phyloP scores from a whole-genome alignment of 78 protist genomes.

The Monosiga brevicollis region DNA sequence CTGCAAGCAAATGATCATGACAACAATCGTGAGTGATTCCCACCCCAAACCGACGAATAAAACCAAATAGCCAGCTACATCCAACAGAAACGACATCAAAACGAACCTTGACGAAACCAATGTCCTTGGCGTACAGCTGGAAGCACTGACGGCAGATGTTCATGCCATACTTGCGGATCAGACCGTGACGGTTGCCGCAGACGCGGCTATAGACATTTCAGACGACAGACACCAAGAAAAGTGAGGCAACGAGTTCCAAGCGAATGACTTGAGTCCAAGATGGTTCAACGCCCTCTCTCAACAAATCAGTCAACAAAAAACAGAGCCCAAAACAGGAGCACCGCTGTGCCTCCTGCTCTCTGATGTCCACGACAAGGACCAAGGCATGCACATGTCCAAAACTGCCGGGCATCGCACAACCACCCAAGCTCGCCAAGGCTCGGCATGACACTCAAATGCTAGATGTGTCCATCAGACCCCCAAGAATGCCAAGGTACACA shows the following conservation, averaged over 20 bases:
- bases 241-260: not conserved
- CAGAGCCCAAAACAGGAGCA: too few relatives aligned
- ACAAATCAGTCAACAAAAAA: not conserved
- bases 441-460: too few relatives aligned
- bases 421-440: too few relatives aligned
- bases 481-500: not conserved
- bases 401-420: too few relatives aligned
- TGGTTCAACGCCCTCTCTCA: not conserved
- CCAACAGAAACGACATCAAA: too few relatives aligned
- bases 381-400: too few relatives aligned
- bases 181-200: conserved; percentile 68
- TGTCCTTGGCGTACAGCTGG: conserved; percentile 72
- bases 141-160: conserved; percentile 90
- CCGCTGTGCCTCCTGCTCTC: too few relatives aligned
- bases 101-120: conserved; percentile 84
- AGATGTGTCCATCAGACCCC: not conserved
- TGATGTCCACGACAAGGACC: too few relatives aligned
- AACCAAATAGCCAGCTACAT: too few relatives aligned
- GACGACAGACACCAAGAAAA: not conserved
- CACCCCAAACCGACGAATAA: too few relatives aligned
- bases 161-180: conserved; percentile 91
- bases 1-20: too few relatives aligned
- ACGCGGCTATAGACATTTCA: conserved; percentile 53
- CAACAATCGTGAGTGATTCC: too few relatives aligned
- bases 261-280: not conserved